Evolutionary conservation across 192 early-diverging fungal species (phyloP).

Genomic region (Phycomyces blakesleeanus): DNA sequence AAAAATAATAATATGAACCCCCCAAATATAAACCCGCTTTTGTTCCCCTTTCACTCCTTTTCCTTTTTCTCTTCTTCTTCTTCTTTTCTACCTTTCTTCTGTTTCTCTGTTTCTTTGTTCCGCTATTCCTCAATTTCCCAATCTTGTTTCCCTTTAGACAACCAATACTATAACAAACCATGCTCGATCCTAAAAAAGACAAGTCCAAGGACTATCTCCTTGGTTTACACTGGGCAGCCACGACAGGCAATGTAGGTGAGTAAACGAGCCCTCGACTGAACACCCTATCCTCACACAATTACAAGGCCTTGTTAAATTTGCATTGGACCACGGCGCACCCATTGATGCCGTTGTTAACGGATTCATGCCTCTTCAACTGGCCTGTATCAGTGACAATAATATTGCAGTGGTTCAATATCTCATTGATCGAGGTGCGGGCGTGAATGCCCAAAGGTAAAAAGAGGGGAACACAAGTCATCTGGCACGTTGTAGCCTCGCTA

Average conservation of each 20-base stretch:
- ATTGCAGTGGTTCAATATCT: conserved; percentile 63
- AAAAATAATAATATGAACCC: too few relatives aligned
- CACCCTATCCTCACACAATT: not conserved
- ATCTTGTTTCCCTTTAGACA: not conserved
- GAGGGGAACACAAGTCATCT: too few relatives aligned
- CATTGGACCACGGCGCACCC: conserved; percentile 64
- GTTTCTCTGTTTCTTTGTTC: too few relatives aligned
- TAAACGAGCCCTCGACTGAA: too few relatives aligned
- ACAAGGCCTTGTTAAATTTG: conserved; percentile 61
- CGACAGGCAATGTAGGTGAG: conserved; percentile 52
- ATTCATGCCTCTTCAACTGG: conserved; percentile 65
- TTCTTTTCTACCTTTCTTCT: not conserved
- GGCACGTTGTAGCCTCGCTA: not conserved
- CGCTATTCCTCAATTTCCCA: too few relatives aligned
- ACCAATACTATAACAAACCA: not conserved
- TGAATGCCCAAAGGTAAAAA: conserved; percentile 53
- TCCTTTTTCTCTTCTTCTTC: not conserved
- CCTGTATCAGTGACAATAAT: conserved; percentile 59
- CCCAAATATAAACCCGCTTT: too few relatives aligned
- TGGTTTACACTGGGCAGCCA: conserved; percentile 49
- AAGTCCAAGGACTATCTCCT: conserved; percentile 19
- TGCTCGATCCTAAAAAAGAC: conserved; percentile 19
- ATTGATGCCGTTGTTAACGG: conserved; percentile 69
- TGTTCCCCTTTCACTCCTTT: conserved; percentile 1
- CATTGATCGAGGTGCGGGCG: conserved; percentile 66